Conservation (phyloP, 2,329 filamentous ascomycete species). For the Thielaviopsis punctulata region DNA sequence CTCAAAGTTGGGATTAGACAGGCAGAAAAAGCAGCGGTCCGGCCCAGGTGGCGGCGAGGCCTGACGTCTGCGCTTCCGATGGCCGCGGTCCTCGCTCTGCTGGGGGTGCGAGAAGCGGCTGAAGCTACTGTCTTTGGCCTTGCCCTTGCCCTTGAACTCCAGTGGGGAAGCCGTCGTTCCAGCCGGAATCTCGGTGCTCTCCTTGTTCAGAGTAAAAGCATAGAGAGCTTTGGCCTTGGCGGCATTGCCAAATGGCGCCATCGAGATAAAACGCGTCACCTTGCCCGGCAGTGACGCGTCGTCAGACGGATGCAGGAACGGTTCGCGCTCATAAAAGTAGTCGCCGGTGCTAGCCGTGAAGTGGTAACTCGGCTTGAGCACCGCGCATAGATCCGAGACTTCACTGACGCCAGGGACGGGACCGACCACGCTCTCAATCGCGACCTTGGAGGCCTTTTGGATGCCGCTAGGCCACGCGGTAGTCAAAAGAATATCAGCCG, state of each 20-base stretch:
- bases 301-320: conserved; percentile 58
- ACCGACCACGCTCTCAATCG: conserved; percentile 20
- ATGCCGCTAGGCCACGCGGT: conserved; percentile 68
- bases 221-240: conserved; percentile 68
- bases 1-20: conserved; percentile 69
- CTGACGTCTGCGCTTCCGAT: conserved; percentile 28
- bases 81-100: conserved; percentile 26
- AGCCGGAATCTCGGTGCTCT: conserved; percentile 35
- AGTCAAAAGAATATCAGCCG: conserved; percentile 74
- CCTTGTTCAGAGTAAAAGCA: conserved; percentile 44
- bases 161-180: conserved; percentile 68
- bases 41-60: conserved; percentile 47
- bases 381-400: conserved; percentile 60
- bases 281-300: conserved; percentile 20
- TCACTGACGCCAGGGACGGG: conserved; percentile 34
- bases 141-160: conserved; percentile 15
- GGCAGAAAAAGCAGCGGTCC: conserved; percentile 83
- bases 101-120: conserved; percentile 18
- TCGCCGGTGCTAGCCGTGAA: conserved; percentile 49
- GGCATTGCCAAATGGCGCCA: conserved; percentile 61
- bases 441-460: conserved; percentile 47
- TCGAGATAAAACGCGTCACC: conserved; percentile 77
- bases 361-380: conserved; percentile 83
- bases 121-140: neutral
- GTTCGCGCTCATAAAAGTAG: conserved; percentile 79